A percentile compares a stretch with the other conserved stretches of the same genome.
Conservation (phyloP, 805 yeast species). For the Clavispora asparagi region DNA sequence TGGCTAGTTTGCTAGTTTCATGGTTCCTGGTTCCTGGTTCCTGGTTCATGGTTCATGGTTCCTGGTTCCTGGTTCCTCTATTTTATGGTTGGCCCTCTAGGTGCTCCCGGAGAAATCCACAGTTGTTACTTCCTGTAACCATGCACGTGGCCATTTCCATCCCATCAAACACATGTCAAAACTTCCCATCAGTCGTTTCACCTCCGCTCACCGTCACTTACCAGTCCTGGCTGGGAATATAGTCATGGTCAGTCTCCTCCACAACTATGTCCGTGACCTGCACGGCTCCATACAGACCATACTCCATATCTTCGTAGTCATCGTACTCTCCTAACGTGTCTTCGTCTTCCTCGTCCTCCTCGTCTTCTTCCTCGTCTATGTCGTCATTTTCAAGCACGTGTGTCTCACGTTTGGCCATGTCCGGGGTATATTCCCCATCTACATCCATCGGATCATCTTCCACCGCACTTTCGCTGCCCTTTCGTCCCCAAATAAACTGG, state of each 20-base stretch:
- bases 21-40: no score
- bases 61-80: no score
- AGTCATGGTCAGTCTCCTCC: constrained; percentile 25
- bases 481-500: constrained; percentile 4
- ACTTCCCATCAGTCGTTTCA: not conserved
- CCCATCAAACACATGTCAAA: no score
- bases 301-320: constrained; percentile 1
- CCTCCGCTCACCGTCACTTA: not conserved
- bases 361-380: constrained; percentile 1
- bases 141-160: no score
- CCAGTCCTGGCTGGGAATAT: constrained; percentile 4
- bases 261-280: constrained; percentile 39
- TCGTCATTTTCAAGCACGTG: not conserved
- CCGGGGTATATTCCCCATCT: not conserved
- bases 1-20: no score
- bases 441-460: constrained; percentile 7
- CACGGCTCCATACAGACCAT: constrained; percentile 14
- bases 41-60: no score
- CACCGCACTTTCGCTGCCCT: constrained; percentile 7
- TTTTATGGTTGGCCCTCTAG: no score
- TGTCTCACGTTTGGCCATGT: not conserved
- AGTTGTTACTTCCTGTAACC: no score
- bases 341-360: constrained; percentile 1
- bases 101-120: no score
- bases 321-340: constrained; percentile 4